phyloP scores from a whole-genome alignment of 2,329 filamentous ascomycete species.

The Xylariaceae sp. region DNA sequence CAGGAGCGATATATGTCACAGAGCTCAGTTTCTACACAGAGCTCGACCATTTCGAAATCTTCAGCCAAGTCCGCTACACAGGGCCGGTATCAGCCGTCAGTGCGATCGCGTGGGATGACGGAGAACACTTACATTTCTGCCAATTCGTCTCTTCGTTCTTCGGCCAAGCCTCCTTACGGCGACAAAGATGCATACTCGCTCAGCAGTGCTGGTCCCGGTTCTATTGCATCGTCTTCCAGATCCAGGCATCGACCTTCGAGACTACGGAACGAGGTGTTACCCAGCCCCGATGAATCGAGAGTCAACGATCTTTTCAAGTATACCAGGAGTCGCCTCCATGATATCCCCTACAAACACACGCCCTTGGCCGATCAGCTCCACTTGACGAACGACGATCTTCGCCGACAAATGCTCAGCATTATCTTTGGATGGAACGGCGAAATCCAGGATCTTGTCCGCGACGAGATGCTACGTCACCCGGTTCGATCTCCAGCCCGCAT shows the following conservation, averaged over 20 bases:
- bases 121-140: conserved; percentile 65
- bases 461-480: conserved; percentile 74
- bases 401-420: conserved; percentile 83
- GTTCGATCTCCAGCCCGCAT: conserved; percentile 71
- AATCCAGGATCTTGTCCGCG: conserved; percentile 71
- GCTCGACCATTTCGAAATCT: conserved; percentile 54
- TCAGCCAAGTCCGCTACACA: conserved; percentile 51
- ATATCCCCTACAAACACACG: conserved; percentile 74
- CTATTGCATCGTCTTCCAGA: conserved; percentile 44
- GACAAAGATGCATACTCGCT: conserved; percentile 53
- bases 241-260: conserved; percentile 55
- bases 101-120: conserved; percentile 50
- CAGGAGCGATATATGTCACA: conserved; percentile 57
- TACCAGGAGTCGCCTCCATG: conserved; percentile 71
- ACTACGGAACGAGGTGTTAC: conserved; percentile 72
- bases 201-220: conserved; percentile 45
- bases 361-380: conserved; percentile 52
- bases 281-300: conserved; percentile 69
- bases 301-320: conserved; percentile 80
- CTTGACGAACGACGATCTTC: conserved; percentile 72
- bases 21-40: conserved; percentile 61
- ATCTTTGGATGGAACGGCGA: conserved; percentile 95
- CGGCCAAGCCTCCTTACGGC: conserved; percentile 31
- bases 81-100: conserved; percentile 45
- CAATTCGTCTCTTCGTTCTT: conserved; percentile 51